Base-by-base conservation (phyloP, 352 stramenopile species). In the Phytophthora niederhauseri region DNA sequence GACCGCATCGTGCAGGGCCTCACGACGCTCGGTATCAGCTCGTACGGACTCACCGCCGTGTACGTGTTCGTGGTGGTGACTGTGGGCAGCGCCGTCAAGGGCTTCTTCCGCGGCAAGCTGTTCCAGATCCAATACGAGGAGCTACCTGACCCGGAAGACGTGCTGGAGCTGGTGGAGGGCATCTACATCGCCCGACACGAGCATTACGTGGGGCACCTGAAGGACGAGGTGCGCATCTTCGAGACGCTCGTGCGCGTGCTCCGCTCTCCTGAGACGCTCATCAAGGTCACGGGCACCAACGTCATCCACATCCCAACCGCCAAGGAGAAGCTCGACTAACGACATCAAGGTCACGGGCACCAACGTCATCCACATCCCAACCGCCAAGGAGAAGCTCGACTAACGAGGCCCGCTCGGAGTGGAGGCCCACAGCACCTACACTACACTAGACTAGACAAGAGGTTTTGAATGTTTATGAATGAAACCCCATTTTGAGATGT, bases 21-120 rank as follows among this genome's bases (percentile, higher is more conserved):
- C 17, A 91, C 77, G 6, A 84, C 88, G 4, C 75, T 95, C 24
- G 89, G 87, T 2, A 90, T 96, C 38, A 90, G 84, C 50, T 93
- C 85, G 49, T 97, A 97, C 46, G 89, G 89, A 22, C 80, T 96
- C 68, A 94, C 87, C 3, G 89, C 89, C 0, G 84, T 93, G 38
- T 97, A 97, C 70, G 70, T 96, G 55, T 97, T 97, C 56, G 89
- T 97, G 17, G 75, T 97, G 22, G 85, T 97, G 30, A 97, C 89
- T 1, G 90, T 97, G 48, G 89, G 89, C n/a, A 90, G 72, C 22
- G 83, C 85, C 2, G 88, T 97, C 24, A 95, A 95, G 65, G 73
- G 78, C 9, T 93, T 93, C 59, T 93, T 97, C 72, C 89, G 89
- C 9, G 88, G 88, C 7, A 84, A 79, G n/a, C 57, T 94, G 31